phyloP scores from a whole-genome alignment of 305 asterid genomes.

The Fraxinus sp. region DNA sequence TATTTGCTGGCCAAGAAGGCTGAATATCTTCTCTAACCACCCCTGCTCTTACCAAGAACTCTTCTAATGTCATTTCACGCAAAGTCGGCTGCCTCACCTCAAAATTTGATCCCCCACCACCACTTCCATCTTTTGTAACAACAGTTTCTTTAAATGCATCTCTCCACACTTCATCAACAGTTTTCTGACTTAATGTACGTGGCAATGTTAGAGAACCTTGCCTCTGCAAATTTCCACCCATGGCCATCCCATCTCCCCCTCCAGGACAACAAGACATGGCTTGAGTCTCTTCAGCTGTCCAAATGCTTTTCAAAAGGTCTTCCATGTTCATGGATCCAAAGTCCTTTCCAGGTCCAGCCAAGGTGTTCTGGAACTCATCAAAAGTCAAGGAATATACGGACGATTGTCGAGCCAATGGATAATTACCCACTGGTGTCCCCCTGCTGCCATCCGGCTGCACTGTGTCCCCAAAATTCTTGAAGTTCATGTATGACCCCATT shows the following conservation, averaged over 20 bases:
- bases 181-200: slow-evolving; percentile 78
- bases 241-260: slow-evolving; percentile 34
- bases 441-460: slow-evolving; percentile 45
- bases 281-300: slow-evolving; percentile 90
- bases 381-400: slow-evolving; percentile 82
- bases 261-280: slow-evolving; percentile 32
- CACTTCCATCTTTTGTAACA: slow-evolving; percentile 40
- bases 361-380: slow-evolving; percentile 82
- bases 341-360: slow-evolving; percentile 80
- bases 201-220: slow-evolving; percentile 91
- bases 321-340: slow-evolving; percentile 97
- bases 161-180: slow-evolving; percentile 96
- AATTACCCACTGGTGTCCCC: slow-evolving; percentile 42
- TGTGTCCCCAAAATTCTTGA: slow-evolving; percentile 56
- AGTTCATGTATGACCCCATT: slow-evolving; percentile 80
- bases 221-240: slow-evolving; percentile 64
- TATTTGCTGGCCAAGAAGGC: slow-evolving; percentile 33
- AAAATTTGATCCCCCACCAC: slow-evolving; percentile 35
- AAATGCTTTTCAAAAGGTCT: slow-evolving; percentile 85
- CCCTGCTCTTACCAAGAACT: slow-evolving; percentile 71
- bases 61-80: slow-evolving; percentile 88
- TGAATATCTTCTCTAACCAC: slow-evolving; percentile 75
- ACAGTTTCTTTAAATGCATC: slow-evolving; percentile 60
- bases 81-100: slow-evolving; percentile 68
- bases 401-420: slow-evolving; percentile 71